phyloP scores from a whole-genome alignment of 257 asterid genomes.

The Solanum paucissectum region DNA sequence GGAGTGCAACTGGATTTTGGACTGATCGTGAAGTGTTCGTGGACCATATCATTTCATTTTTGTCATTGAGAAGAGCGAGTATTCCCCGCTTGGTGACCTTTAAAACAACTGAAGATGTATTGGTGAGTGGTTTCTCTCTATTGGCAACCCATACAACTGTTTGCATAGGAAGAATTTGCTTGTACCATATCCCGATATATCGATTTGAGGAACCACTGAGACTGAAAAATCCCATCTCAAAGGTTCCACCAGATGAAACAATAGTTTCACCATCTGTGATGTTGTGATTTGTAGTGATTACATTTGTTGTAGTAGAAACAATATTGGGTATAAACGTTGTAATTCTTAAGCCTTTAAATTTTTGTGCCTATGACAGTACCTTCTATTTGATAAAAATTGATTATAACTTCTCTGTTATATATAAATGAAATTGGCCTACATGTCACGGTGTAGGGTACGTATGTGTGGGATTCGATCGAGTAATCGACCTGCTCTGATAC shows the following conservation, averaged over 20 bases:
- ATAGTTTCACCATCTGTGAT: slow-evolving; percentile 3
- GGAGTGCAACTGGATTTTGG: slow-evolving; percentile 10
- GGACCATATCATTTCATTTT: slow-evolving; percentile 7
- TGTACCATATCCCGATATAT: slow-evolving; percentile 10
- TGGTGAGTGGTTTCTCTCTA: neutral
- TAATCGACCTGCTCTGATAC: neutral
- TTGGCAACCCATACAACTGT: neutral
- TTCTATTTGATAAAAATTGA: neutral
- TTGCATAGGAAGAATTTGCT: neutral
- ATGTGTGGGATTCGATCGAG: too few species aligned
- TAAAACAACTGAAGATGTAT: neutral
- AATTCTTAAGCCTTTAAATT: neutral
- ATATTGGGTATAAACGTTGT: neutral
- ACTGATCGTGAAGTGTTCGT: neutral
- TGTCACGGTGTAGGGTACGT: too few species aligned
- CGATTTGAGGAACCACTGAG: neutral
- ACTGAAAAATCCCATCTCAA: slow-evolving; percentile 16
- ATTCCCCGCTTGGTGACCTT: neutral
- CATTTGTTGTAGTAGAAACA: neutral
- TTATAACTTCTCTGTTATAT: neutral
- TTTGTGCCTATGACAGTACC: neutral
- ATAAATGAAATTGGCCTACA: neutral
- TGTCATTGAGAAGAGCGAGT: neutral
- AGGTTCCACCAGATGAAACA: slow-evolving; percentile 10
- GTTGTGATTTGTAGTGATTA: neutral